Percentiles rank a stretch among this genome's conserved stretches.
These are phyloP conservation scores for Vitis hybrid DNA, from an alignment of 177 flowering plant species.

Conservation along the genomic window DNA sequence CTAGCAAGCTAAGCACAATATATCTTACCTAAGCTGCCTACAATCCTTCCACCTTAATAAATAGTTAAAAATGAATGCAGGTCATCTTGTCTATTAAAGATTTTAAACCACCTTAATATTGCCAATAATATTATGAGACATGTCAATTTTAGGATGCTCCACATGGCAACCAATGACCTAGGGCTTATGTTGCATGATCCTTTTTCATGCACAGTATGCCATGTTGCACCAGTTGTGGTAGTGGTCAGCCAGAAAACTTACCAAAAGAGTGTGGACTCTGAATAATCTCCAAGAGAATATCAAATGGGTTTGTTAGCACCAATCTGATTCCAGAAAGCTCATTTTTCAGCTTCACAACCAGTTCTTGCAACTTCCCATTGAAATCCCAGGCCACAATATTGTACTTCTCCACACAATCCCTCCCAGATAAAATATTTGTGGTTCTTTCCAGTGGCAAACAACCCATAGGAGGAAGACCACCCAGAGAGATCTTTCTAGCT, in stretches of 20 bases:
- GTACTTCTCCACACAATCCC: constrained; percentile 49
- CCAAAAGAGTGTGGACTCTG: constrained; percentile 43
- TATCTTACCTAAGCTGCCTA: too few species aligned
- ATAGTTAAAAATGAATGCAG: too few species aligned
- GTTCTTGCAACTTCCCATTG: constrained; percentile 42
- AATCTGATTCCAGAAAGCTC: constrained; percentile 43
- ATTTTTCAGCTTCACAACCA: constrained; percentile 32
- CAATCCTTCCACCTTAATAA: too few species aligned
- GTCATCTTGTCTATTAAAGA: too few species aligned
- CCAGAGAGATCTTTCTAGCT: constrained; percentile 54
- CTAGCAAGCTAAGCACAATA: too few species aligned
- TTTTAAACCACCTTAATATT: too few species aligned
- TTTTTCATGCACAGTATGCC: too few species aligned
- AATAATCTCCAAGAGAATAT: constrained; percentile 35
- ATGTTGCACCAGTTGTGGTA: background rate
- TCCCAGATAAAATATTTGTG: constrained; percentile 27
- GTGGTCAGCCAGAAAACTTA: constrained; percentile 28
- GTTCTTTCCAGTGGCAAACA: constrained; percentile 80
- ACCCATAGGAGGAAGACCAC: constrained; percentile 74
- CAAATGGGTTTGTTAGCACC: constrained; percentile 47
- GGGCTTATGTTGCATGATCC: background rate
- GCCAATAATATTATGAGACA: too few species aligned
- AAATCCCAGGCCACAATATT: constrained; percentile 56
- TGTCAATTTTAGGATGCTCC: background rate
- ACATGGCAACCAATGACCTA: background rate